These are phyloP conservation scores for Entomophthora muscae DNA, from an alignment of 371 early-diverging fungal species.

Conservation along the genomic window DNA sequence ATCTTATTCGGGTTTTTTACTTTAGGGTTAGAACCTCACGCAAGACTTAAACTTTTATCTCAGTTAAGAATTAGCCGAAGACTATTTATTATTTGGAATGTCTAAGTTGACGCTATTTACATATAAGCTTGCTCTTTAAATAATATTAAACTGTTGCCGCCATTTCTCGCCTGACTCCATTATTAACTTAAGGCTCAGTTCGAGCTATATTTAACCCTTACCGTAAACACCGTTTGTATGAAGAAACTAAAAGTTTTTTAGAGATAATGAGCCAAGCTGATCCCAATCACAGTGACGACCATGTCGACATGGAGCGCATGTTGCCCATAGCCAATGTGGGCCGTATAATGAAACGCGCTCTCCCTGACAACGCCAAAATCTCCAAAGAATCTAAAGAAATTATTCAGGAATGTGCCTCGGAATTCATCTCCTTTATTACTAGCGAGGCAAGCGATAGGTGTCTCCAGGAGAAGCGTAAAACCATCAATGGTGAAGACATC, in stretches of 20 bases:
- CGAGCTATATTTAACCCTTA: too few relatives aligned
- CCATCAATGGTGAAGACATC: slow-evolving; percentile 99
- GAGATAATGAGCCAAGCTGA: neutral
- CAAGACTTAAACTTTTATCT: too few relatives aligned
- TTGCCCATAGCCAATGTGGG: slow-evolving; percentile 90
- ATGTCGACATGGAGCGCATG: slow-evolving; percentile 82
- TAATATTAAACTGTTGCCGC: too few relatives aligned
- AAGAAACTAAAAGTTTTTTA: neutral
- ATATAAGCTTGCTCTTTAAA: too few relatives aligned
- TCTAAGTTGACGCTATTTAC: too few relatives aligned
- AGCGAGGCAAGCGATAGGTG: slow-evolving; percentile 96
- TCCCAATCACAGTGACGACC: neutral
- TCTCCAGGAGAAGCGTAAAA: slow-evolving; percentile 92
- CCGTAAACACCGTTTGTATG: too few relatives aligned
- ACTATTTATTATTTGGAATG: too few relatives aligned
- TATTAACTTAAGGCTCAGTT: too few relatives aligned
- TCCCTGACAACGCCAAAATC: slow-evolving; percentile 97
- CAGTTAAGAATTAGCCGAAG: too few relatives aligned
- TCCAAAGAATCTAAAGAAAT: slow-evolving; percentile 98
- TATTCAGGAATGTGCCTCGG: slow-evolving; percentile 97
- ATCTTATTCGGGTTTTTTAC: too few relatives aligned
- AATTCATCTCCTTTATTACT: slow-evolving; percentile 98
- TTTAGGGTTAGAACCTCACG: too few relatives aligned
- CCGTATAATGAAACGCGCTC: slow-evolving; percentile 95
- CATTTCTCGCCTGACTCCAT: too few relatives aligned